These are phyloP conservation scores for Xylaria sp. DNA, from an alignment of 2,329 filamentous ascomycete genomes.

Conservation along the genomic window DNA sequence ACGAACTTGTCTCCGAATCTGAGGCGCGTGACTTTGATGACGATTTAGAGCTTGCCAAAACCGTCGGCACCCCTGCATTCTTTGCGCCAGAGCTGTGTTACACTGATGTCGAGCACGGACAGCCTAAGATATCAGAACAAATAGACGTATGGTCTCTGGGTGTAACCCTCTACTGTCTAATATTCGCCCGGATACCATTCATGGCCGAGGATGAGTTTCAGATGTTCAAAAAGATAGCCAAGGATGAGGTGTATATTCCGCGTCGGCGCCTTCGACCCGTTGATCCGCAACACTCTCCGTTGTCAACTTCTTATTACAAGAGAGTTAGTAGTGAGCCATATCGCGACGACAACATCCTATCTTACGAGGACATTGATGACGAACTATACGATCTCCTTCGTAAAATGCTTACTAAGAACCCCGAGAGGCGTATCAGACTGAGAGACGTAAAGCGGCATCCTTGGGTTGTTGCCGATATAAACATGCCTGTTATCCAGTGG, in stretches of 20 bases:
- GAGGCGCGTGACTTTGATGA: conserved; percentile 91
- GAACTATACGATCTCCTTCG: conserved; percentile 80
- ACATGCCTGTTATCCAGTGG: conserved; percentile 77
- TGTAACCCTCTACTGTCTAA: conserved; percentile 93
- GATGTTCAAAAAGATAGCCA: conserved; percentile 91
- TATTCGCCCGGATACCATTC: conserved; percentile 94
- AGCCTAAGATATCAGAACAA: conserved; percentile 85
- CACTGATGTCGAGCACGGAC: conserved; percentile 76
- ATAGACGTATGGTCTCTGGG: conserved; percentile 98
- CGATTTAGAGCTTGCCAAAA: conserved; percentile 96
- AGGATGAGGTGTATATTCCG: conserved; percentile 91
- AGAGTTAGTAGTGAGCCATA: conserved; percentile 72
- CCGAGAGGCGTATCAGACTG: conserved; percentile 85
- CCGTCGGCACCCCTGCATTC: conserved; percentile 95
- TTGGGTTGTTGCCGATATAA: conserved; percentile 85
- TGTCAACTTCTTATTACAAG: conserved; percentile 64
- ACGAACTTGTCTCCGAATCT: conserved; percentile 79
- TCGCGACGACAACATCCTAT: conserved; percentile 79
- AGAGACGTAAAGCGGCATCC: conserved; percentile 93
- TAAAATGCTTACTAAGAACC: conserved; percentile 88
- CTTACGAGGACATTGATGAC: conserved; percentile 87
- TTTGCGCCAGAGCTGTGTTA: conserved; percentile 97
- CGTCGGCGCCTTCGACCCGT: conserved; percentile 81
- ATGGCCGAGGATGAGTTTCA: conserved; percentile 90
- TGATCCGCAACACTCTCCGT: conserved; percentile 67